Evolutionary conservation across 2,329 filamentous ascomycete genomes (phyloP), one percentile per base, ranked within the genome.

Genomic region (Whalleya microplaca): DNA sequence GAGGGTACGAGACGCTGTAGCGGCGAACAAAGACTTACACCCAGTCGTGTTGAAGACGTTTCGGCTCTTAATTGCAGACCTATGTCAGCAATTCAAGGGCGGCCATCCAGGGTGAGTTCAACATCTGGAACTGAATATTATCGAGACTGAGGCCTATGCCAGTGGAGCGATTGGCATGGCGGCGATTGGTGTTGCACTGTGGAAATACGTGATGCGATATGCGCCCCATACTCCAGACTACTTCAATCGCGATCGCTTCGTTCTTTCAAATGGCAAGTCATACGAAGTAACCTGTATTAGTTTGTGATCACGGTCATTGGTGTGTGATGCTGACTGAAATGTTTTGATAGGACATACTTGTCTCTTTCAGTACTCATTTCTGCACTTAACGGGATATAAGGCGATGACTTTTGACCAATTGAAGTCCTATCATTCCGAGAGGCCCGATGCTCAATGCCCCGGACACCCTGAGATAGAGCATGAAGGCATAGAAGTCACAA

Each of bases 11-110:
- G 32, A 37, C 32, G 32, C 32, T 37, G 32, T 37, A 12, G 32
- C 7, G 14, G 32, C 32, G 32, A 37, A 37, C 32, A 37, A 37
- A 12, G 32, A 37, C 32, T 14, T 37, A 12, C 32, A 37, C 14
- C 32, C 32, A 5, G 6, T 37, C 32, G 32, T 37, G 9, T 12
- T 37, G 8, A 37, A 37, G 32, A 83, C 82, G 5, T 88, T 88
- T 66, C 77, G 87, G 52, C 74, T 82, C 48, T 72, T 90, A 27
- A 86, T 90, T 56, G 85, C 87, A 44, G 87, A 90, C 67, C 72
- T 90, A 2, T 89, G 86, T 65, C 80, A 90, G 68, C 86, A 90
- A 62, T 90, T 88, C 71, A 84, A 84, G 59, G 86, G 86, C 37
- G 87, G 87, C 0, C 87, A 90, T 66, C 87, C 86, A 18, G 87